Evolutionary conservation across 495 filamentous ascomycete species (phyloP).

Genomic region (Cercophora sp.): DNA sequence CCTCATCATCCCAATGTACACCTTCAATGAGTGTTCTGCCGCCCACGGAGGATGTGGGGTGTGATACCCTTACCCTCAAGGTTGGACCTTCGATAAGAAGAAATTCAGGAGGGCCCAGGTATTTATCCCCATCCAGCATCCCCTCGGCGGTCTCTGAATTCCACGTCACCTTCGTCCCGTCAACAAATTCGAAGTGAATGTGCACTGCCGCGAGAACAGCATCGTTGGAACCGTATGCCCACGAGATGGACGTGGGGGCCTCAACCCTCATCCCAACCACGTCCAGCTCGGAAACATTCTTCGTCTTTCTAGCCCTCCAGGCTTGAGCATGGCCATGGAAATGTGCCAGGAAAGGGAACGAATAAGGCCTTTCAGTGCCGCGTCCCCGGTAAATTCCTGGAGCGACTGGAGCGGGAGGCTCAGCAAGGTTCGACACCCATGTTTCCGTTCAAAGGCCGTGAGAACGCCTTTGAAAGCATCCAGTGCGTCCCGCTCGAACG

Average conservation of each 20-base stretch:
- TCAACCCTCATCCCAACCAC: not conserved
- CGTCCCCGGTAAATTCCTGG: not conserved
- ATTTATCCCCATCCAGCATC: not conserved
- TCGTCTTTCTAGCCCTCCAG: not conserved
- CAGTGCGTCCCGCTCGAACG: not conserved
- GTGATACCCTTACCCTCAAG: not conserved
- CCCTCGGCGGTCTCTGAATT: not conserved
- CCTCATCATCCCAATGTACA: not conserved
- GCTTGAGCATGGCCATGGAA: not conserved
- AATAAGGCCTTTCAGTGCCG: not conserved
- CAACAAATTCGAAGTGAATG: not conserved
- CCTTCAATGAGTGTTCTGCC: not conserved
- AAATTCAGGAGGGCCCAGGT: not conserved
- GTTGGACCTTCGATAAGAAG: not conserved
- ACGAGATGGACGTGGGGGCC: not conserved
- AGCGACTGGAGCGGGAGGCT: not conserved
- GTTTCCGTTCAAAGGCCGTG: not conserved
- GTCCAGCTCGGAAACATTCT: not conserved
- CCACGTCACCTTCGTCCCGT: not conserved
- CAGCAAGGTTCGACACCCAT: not conserved
- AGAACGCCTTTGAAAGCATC: not conserved
- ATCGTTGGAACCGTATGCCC: too few species aligned
- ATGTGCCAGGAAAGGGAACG: not conserved
- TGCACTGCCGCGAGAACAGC: not conserved
- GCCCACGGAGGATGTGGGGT: too few species aligned